Evolutionary conservation across 163 green algal genomes (phyloP).

Genomic region (Scenedesmus sp.): DNA sequence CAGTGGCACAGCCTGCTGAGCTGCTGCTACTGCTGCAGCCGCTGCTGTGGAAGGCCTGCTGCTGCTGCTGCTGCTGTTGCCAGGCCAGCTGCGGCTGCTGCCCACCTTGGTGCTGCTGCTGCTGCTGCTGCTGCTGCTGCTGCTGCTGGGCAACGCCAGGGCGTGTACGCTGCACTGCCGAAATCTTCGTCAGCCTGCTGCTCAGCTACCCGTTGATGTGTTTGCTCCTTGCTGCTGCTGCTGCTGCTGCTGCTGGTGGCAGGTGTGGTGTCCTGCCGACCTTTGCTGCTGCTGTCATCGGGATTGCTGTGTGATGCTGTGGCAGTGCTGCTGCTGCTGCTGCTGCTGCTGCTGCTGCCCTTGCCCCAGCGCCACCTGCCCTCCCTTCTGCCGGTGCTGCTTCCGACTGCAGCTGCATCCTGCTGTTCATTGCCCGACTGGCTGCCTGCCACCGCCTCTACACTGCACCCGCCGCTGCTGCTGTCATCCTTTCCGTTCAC

Average conservation of each 20-base stretch:
- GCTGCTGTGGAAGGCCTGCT: background rate
- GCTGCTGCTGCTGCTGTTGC: background rate
- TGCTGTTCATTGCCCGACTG: background rate
- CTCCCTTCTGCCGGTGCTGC: constrained; percentile 25
- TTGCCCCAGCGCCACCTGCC: constrained; percentile 11
- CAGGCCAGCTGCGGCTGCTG: background rate
- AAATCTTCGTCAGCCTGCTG: background rate
- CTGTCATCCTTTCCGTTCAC: background rate
- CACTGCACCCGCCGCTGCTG: constrained; percentile 5
- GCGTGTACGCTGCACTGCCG: constrained; percentile 18
- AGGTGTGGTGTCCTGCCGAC: background rate
- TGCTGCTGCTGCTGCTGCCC: background rate
- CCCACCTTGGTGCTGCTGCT: background rate
- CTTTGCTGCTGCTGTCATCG: background rate
- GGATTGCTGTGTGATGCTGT: background rate
- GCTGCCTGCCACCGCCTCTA: background rate
- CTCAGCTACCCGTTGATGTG: background rate
- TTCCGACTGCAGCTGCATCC: background rate
- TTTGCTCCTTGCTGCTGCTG: background rate
- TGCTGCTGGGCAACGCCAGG: constrained; percentile 12
- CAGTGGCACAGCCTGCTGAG: background rate
- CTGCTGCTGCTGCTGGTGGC: constrained; percentile 24
- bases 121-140: background rate
- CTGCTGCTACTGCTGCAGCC: constrained; percentile 10
- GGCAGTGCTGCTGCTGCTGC: background rate